Evolutionary conservation across 1,284 basidiomycete species (phyloP).

Genomic region (Coniferiporia sulphurascens): DNA sequence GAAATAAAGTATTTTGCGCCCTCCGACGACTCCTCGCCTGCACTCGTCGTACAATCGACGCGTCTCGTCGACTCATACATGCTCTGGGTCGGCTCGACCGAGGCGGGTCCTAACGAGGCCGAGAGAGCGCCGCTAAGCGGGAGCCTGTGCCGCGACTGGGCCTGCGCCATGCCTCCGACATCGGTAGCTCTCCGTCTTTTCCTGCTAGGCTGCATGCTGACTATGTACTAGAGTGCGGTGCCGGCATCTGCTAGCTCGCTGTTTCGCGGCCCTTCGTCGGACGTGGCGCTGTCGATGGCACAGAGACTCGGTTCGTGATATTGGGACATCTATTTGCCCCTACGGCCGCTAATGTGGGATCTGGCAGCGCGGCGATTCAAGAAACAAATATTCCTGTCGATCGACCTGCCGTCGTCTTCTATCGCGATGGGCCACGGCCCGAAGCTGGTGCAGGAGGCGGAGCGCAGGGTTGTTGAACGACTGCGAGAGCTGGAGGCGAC

Average conservation of each 20-base stretch:
- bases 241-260: constrained; percentile 57
- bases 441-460: constrained; percentile 46
- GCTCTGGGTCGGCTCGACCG: constrained; percentile 74
- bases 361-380: constrained; percentile 51
- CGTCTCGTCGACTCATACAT: constrained; percentile 70
- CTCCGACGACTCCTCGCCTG: constrained; percentile 45
- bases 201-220: constrained; percentile 14
- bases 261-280: constrained; percentile 59
- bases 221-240: constrained; percentile 31
- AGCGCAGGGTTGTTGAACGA: constrained; percentile 49
- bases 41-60: constrained; percentile 67
- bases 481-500: constrained; percentile 40
- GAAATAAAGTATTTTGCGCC: constrained; percentile 43
- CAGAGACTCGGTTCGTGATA: constrained; percentile 66
- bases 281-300: constrained; percentile 68
- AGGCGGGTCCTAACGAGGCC: constrained; percentile 42
- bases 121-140: constrained; percentile 47
- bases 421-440: constrained; percentile 42
- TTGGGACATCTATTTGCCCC: constrained; percentile 3
- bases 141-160: constrained; percentile 71
- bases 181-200: constrained; percentile 30
- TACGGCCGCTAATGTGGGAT: not conserved
- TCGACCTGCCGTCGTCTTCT: constrained; percentile 51
- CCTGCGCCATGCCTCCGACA: constrained; percentile 71
- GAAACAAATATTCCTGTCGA: constrained; percentile 66